Percentiles rank a stretch among this genome's conserved stretches.
Evolutionary conservation across 2,329 filamentous ascomycete species (phyloP).

Genomic region (Lachnellula occidentalis): DNA sequence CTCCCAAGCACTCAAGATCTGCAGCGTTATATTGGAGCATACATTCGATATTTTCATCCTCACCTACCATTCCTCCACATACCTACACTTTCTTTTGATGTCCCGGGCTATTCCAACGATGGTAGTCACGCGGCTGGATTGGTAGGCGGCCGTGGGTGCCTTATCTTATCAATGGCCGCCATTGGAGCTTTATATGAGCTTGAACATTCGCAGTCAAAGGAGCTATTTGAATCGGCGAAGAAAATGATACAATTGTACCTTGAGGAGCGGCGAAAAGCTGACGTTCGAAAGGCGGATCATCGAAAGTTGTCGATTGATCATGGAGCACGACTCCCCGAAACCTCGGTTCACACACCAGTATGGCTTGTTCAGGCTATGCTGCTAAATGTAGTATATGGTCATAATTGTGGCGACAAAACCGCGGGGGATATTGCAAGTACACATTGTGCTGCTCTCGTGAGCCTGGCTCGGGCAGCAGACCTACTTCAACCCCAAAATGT

Average conservation of each 20-base stretch:
- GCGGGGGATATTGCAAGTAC: conserved; percentile 89
- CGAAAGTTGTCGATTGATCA: conserved; percentile 47
- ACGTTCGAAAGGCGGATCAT: conserved; percentile 62
- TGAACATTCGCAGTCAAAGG: conserved; percentile 71
- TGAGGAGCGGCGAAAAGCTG: conserved; percentile 82
- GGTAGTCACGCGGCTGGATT: conserved; percentile 52
- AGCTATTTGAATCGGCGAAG: conserved; percentile 88
- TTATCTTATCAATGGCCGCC: conserved; percentile 84
- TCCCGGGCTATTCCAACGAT: conserved; percentile 61
- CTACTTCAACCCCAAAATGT: conserved; percentile 48
- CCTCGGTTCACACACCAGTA: conserved; percentile 69
- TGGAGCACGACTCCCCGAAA: conserved; percentile 46
- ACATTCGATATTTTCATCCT: conserved; percentile 88
- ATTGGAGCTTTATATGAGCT: conserved; percentile 80
- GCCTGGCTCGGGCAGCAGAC: conserved; percentile 83
- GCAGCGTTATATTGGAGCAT: conserved; percentile 84
- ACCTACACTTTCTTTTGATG: conserved; percentile 85
- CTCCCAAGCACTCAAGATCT: conserved; percentile 81
- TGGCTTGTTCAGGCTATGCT: conserved; percentile 98
- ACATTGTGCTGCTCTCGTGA: conserved; percentile 85
- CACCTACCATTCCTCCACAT: conserved; percentile 94
- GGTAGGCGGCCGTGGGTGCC: conserved; percentile 75
- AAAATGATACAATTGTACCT: conserved; percentile 92
- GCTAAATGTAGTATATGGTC: conserved; percentile 90
- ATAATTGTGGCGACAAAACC: conserved; percentile 88